Percentiles rank a stretch among this genome's conserved stretches.
These are phyloP conservation scores for Aspergillus mulundensis DNA, from an alignment of 495 filamentous ascomycete genomes.

Conservation along the genomic window DNA sequence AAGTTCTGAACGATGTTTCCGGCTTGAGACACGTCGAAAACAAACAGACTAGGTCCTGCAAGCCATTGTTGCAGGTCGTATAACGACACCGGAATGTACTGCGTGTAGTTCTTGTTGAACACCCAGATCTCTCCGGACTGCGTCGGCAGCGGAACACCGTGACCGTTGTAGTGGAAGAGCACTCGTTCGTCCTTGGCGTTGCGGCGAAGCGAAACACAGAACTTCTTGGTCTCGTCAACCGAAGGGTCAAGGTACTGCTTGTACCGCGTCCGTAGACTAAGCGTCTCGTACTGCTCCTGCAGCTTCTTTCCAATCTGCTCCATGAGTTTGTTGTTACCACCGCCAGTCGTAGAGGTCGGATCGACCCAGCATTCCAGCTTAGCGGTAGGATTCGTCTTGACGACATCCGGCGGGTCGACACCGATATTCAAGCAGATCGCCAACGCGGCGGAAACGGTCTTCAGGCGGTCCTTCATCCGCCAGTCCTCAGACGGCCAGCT, in stretches of 20 bases:
- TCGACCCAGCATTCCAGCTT: conserved; percentile 98
- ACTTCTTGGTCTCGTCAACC: conserved; percentile 93
- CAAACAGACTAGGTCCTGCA: conserved; percentile 89
- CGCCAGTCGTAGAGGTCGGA: conserved; percentile 63
- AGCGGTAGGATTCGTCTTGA: conserved; percentile 88
- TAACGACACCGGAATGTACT: conserved; percentile 95
- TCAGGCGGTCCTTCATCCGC: conserved; percentile 93
- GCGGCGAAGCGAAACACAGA: conserved; percentile 79
- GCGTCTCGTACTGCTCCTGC: conserved; percentile 90
- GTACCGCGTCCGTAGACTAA: conserved; percentile 90
- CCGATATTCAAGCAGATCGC: conserved; percentile 96
- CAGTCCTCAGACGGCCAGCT: conserved; percentile 76
- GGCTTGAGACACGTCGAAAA: conserved; percentile 95
- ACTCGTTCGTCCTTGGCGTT: conserved; percentile 95
- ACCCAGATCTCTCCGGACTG: conserved; percentile 98
- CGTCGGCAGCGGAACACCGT: conserved; percentile 96
- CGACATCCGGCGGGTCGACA: conserved; percentile 92
- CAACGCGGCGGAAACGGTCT: conserved; percentile 92
- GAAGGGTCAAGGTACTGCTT: conserved; percentile 96
- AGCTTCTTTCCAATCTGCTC: conserved; percentile 94
- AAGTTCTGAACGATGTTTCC: conserved; percentile 95
- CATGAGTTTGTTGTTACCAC: conserved; percentile 74
- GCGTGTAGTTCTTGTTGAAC: conserved; percentile 97
- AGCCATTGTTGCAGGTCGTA: conserved; percentile 97
- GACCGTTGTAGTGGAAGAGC: conserved; percentile 96